Base-by-base conservation (phyloP, 176 grass and related monocot species). In the Avena eriantha region DNA sequence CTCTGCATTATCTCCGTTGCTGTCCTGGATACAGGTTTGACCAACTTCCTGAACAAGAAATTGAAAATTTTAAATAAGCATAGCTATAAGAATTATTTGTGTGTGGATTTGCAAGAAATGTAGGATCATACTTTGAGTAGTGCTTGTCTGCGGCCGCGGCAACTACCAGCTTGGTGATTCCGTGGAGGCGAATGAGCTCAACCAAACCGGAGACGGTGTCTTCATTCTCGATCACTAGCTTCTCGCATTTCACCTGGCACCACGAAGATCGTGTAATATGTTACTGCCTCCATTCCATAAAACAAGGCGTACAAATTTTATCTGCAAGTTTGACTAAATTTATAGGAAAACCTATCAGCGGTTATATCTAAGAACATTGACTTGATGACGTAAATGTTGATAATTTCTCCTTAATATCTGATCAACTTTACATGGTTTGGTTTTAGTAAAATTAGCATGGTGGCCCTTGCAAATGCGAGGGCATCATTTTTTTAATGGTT, bases 221-320 rank as follows among this genome's bases (percentile, higher is more conserved):
- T 21, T 95, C 93, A 36, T 85, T 81, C 82, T 88, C 90, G 17
- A 88, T 79, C 49, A 92, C 43, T 66, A 95, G 61, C 77, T 95
- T 95, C 79, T 90, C 88, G 24, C 59, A 89, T 59, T 70, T 92
- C 39, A 90, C 85, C 93, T 92, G 87, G 71, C 60, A 49, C 50
- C 69, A 31, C 50, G 17, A 14, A 36, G 11, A 22, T 24, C n/a
- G 18, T 41, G 39, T 41, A 41, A 41, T 7, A 7, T 41, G 39
- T 41, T 41, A 41, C 39, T 41, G 7, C 5, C 39, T 41, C 5
- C 39, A 41, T 41, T 41, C 39, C 39, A 7, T 41, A 41, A 41
- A 41, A 41, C 29, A 29, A 29, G 29, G 29, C 29, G 29, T 29
- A 29, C 29, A 29, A 29, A 29, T 29, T 29, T 29, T 29, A 29